Evolutionary conservation across 352 stramenopile genomes (phyloP).

Genomic region (Globisporangium radiosum): DNA sequence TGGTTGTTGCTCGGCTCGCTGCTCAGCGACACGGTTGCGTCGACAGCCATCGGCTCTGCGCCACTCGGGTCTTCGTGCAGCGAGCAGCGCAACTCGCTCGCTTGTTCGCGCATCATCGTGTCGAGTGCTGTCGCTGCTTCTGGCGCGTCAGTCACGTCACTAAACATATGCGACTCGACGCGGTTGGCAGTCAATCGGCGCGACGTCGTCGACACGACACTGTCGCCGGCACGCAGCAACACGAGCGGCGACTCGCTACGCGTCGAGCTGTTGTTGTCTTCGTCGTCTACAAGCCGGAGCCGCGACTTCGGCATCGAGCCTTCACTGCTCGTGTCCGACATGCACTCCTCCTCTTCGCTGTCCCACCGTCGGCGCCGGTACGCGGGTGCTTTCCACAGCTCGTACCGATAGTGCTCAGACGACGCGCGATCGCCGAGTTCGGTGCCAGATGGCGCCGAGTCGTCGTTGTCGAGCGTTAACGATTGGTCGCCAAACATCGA

Average conservation of each 20-base stretch:
- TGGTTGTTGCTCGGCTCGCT: slow-evolving; percentile 7
- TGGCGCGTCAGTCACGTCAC: background rate
- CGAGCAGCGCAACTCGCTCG: slow-evolving; percentile 4
- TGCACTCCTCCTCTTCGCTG: slow-evolving; percentile 44
- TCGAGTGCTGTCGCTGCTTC: slow-evolving; percentile 21
- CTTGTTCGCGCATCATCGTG: slow-evolving; percentile 8
- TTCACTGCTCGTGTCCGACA: slow-evolving; percentile 52
- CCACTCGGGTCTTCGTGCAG: slow-evolving; percentile 1
- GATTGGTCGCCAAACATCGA: slow-evolving; percentile 41
- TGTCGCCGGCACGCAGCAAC: slow-evolving; percentile 2
- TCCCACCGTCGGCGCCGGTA: slow-evolving; percentile 15
- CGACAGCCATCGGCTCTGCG: slow-evolving; percentile 1
- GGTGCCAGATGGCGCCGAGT: slow-evolving; percentile 26
- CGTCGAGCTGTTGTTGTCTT: slow-evolving; percentile 8
- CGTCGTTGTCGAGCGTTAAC: slow-evolving; percentile 20
- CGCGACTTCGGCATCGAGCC: slow-evolving; percentile 26
- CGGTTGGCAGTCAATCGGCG: slow-evolving; percentile 4
- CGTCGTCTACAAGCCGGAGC: slow-evolving; percentile 13
- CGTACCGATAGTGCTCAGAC: slow-evolving; percentile 23
- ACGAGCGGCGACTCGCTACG: background rate
- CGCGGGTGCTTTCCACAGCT: slow-evolving; percentile 25
- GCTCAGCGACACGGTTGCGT: slow-evolving; percentile 2
- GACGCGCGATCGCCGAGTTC: slow-evolving; percentile 29
- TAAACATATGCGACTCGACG: slow-evolving; percentile 5
- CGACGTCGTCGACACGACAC: background rate